Evolutionary conservation across 257 asterid genomes (phyloP).

Genomic region (Lycium ferocissimum): DNA sequence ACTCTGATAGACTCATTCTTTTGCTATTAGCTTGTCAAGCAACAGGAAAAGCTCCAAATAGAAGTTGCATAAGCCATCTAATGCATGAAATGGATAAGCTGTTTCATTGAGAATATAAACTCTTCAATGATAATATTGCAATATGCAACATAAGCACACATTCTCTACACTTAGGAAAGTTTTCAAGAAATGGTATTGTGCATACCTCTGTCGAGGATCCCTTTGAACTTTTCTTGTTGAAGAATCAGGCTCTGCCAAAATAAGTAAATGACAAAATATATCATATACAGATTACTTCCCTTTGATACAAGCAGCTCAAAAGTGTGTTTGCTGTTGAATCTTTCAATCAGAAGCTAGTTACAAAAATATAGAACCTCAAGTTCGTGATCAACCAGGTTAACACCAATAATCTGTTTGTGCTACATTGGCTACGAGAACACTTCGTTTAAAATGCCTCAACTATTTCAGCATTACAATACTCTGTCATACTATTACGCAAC

Average conservation of each 20-base stretch:
- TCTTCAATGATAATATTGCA: not conserved
- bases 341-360: not conserved
- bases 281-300: not conserved
- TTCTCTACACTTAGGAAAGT: not conserved
- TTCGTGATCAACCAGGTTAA: not conserved
- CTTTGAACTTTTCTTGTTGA: conserved; percentile 51
- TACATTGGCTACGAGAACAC: not conserved
- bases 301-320: not conserved
- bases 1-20: conserved; percentile 6
- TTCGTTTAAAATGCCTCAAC: not conserved
- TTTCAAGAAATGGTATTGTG: conserved; percentile 21
- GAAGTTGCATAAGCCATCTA: not conserved
- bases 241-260: conserved; percentile 53
- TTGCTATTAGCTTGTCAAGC: not conserved
- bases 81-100: not conserved
- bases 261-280: not conserved
- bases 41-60: not conserved
- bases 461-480: not conserved
- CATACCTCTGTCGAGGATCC: conserved; percentile 86
- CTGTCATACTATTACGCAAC: not conserved
- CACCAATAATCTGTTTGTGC: not conserved
- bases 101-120: not conserved
- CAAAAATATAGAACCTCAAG: not conserved
- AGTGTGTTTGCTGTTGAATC: not conserved
- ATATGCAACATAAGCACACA: not conserved